Conservation (phyloP, 1,139 yeast genomes). For the Suhomyces wounanorum region DNA sequence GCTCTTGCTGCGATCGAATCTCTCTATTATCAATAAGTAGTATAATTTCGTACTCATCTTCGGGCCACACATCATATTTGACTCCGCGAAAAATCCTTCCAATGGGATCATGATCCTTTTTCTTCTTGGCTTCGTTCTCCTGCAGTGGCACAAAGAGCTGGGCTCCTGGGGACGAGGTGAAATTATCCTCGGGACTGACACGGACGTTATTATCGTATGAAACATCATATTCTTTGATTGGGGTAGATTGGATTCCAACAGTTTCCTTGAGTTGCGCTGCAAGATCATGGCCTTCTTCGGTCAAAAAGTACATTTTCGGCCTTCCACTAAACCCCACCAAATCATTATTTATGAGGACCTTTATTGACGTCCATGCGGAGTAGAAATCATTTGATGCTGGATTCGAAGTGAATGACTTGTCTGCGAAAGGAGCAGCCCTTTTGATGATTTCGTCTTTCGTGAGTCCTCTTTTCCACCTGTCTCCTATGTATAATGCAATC, state of each 20-base stretch:
- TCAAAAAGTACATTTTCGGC: constrained; percentile 62
- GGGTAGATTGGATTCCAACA: constrained; percentile 38
- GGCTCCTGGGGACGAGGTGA: constrained; percentile 1
- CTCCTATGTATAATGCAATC: constrained; percentile 59
- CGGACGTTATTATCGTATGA: constrained; percentile 4
- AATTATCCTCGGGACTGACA: constrained; percentile 4
- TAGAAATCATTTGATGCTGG: constrained; percentile 64
- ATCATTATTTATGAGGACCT: constrained; percentile 62
- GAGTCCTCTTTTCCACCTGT: constrained; percentile 51
- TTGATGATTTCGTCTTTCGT: constrained; percentile 60
- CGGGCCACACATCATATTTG: constrained; percentile 42
- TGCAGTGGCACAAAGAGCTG: constrained; percentile 1
- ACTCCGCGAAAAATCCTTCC: constrained; percentile 25
- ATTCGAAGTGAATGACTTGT: constrained; percentile 63
- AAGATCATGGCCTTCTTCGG: constrained; percentile 70
- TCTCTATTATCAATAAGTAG: constrained; percentile 84
- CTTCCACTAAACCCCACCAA: constrained; percentile 60
- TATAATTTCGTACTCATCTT: constrained; percentile 53
- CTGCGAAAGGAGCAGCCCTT: constrained; percentile 63
- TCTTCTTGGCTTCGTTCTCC: background rate
- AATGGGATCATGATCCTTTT: constrained; percentile 24
- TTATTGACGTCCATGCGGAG: constrained; percentile 79
- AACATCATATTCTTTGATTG: constrained; percentile 18
- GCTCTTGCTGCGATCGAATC: constrained; percentile 58
- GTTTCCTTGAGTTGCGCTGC: constrained; percentile 59